phyloP scores from a whole-genome alignment of 495 filamentous ascomycete species.

The Penicillium antarcticum region DNA sequence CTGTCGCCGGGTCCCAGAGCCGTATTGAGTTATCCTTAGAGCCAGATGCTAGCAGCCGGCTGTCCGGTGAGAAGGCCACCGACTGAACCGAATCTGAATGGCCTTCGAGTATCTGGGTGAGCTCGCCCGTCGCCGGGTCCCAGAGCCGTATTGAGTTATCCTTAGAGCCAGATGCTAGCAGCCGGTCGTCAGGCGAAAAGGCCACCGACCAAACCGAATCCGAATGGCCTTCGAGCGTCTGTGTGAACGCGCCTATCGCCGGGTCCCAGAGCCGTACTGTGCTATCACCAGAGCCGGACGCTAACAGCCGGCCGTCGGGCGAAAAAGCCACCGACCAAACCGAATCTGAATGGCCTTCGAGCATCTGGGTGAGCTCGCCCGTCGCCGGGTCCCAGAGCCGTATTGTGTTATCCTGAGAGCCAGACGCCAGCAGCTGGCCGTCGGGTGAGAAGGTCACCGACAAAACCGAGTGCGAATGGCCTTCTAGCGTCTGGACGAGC shows the following conservation, averaged over 20 bases:
- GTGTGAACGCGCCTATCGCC: neutral
- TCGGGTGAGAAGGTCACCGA: slow-evolving; percentile 9
- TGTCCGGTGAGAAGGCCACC: too few species aligned
- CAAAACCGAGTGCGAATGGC: slow-evolving; percentile 3
- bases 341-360: neutral
- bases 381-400: slow-evolving; percentile 27
- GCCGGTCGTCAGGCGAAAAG: slow-evolving; percentile 25
- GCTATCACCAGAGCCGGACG: slow-evolving; percentile 13
- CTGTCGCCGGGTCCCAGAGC: too few species aligned
- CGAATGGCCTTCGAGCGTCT: neutral
- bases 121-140: slow-evolving; percentile 14
- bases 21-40: neutral
- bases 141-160: slow-evolving; percentile 28
- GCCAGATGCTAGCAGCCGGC: too few species aligned
- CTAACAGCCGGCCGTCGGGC: slow-evolving; percentile 18
- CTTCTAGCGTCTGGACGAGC: slow-evolving; percentile 6
- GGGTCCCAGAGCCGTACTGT: neutral
- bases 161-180: slow-evolving; percentile 13
- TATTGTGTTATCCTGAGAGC: slow-evolving; percentile 15
- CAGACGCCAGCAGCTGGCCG: slow-evolving; percentile 13
- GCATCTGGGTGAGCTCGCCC: slow-evolving; percentile 6
- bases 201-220: slow-evolving; percentile 4
- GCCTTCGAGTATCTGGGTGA: neutral
- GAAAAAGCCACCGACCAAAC: slow-evolving; percentile 26
- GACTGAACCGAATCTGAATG: too few species aligned